Evolutionary conservation across 1,284 basidiomycete genomes (phyloP).

Genomic region (Boletus sp.): DNA sequence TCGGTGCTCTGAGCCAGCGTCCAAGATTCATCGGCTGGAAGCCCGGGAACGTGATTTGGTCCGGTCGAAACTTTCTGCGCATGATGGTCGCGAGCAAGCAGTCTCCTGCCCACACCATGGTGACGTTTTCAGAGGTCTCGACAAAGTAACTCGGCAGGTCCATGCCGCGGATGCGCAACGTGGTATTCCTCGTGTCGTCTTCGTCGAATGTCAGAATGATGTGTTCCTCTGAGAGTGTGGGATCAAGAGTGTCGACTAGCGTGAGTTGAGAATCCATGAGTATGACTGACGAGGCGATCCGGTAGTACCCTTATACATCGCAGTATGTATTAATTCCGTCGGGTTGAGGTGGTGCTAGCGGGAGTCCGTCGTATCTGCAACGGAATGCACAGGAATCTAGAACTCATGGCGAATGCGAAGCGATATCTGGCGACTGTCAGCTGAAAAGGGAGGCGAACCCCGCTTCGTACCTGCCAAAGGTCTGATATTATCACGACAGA

Average conservation of each 20-base stretch:
- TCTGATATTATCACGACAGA: not conserved
- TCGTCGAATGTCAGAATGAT: conserved; percentile 12
- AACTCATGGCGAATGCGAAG: not conserved
- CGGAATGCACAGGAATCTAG: too few species aligned
- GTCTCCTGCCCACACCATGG: conserved; percentile 8
- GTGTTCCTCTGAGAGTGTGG: not conserved
- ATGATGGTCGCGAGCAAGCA: conserved; percentile 19
- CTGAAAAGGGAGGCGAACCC: not conserved
- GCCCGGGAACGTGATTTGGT: conserved; percentile 19
- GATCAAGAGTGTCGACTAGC: conserved; percentile 7
- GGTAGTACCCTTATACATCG: conserved; percentile 4
- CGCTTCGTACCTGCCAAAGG: not conserved
- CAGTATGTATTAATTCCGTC: conserved; percentile 3
- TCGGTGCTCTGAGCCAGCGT: conserved; percentile 18
- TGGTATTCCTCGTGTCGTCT: conserved; percentile 16
- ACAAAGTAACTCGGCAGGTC: conserved; percentile 15
- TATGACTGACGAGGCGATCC: not conserved
- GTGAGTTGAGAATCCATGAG: conserved; percentile 23
- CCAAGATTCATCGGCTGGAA: conserved; percentile 6
- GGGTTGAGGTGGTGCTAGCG: not conserved
- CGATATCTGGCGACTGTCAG: too few species aligned
- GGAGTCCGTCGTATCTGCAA: not conserved
- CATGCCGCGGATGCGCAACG: conserved; percentile 1
- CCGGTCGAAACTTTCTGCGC: conserved; percentile 14
- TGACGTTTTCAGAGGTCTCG: conserved; percentile 6